Evolutionary conservation across 768 basidiomycete species (phyloP), one percentile per base, ranked within the genome.

Genomic region (Lyophyllum decastes): DNA sequence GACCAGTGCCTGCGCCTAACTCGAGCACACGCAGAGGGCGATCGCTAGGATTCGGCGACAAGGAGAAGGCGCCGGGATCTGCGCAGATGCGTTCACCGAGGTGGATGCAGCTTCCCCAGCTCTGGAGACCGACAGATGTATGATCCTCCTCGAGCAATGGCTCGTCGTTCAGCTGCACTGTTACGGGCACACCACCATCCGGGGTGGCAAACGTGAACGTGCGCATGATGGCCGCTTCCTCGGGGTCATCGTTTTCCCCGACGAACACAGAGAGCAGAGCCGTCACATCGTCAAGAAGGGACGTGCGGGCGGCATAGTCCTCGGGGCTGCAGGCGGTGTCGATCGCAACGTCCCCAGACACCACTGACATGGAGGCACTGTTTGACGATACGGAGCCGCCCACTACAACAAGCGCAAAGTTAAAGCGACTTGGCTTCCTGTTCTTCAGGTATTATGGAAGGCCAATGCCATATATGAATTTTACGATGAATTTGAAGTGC

Each of bases 1-100:
- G 73, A 4, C 92, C 92, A 0, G 92, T 94, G 2, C 92, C 92
- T 0, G 90, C 89, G 5, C 92, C 92, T n/a, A 95, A 80, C 70
- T 95, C 91, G 43, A 94, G 78, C 12, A 94, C 65, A 2, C 83
- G 74, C 1, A 82, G 53, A 8, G 73, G 60, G 50, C 40, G 52
- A 11, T 34, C 24, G 38, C 21, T 17, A 6, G 30, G 34, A 19
- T 40, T 19, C 24, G 65, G 62, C 4, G 61, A 22, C 50, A 81
- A 61, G 12, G 73, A 74, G 60, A 80, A 84, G 55, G 64, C 58
- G 46, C 59, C 64, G 2, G 86, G 82, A 40, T 75, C 65, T 9
- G 72, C 68, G 45, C 85, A 87, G 49, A 93, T 76, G 46, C 80
- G 78, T 63, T 87, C 81, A 1, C 85, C 86, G 47, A 94, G 78